Evolutionary conservation across 257 asterid genomes (phyloP).

Genomic region (Paraleonurus japonicus): DNA sequence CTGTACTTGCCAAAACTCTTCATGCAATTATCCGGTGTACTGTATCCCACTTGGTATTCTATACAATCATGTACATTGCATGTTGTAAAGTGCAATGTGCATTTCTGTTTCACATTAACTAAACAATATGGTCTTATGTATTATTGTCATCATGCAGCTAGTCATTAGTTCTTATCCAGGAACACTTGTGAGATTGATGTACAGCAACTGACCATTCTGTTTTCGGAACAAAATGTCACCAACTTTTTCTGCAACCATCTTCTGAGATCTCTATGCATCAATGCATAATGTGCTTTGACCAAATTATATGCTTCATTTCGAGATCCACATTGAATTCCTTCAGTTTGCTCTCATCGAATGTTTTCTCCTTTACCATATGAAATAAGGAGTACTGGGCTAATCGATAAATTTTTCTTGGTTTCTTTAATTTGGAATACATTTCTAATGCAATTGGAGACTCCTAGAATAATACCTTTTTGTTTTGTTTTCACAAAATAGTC

Average conservation of each 20-base stretch:
- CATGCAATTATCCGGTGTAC: conserved; percentile 6
- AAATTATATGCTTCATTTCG: neutral
- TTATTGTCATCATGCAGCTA: neutral
- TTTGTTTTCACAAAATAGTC: neutral
- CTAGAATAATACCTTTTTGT: neutral
- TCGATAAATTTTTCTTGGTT: neutral
- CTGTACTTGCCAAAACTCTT: conserved; percentile 23
- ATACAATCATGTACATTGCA: neutral
- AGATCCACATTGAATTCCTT: neutral
- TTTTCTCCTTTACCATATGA: neutral
- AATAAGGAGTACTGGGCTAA: neutral
- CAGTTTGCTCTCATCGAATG: neutral
- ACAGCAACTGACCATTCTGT: neutral
- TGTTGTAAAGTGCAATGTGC: neutral
- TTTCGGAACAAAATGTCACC: neutral
- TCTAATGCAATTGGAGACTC: neutral
- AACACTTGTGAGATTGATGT: neutral
- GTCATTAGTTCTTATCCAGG: neutral
- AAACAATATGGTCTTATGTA: neutral
- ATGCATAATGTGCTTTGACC: neutral
- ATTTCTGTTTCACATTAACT: neutral
- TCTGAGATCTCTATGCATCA: neutral
- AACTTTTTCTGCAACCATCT: neutral
- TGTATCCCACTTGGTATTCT: neutral
- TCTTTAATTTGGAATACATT: neutral